phyloP scores from a whole-genome alignment of 2,329 filamentous ascomycete species.

The Ampelomyces quisqualis region DNA sequence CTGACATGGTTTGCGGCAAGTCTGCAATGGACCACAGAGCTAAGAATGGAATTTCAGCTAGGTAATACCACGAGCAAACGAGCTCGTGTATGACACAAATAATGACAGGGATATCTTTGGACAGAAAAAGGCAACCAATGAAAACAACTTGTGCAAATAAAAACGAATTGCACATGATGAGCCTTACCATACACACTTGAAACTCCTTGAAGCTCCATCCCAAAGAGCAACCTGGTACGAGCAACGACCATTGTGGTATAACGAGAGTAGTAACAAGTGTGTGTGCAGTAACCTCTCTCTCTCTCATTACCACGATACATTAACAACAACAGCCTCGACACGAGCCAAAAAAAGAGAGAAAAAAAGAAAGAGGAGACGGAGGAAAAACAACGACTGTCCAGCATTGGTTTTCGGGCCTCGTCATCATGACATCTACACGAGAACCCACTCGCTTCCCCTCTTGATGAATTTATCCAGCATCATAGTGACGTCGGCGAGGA shows the following conservation, averaged over 20 bases:
- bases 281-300: too few relatives aligned
- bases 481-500: constrained; percentile 78
- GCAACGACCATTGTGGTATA: too few relatives aligned
- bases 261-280: background rate
- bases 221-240: too few relatives aligned
- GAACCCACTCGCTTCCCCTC: constrained; percentile 91
- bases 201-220: background rate
- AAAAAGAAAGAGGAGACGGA: background rate
- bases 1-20: too few relatives aligned
- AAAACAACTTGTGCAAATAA: too few relatives aligned
- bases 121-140: constrained; percentile 6
- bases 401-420: background rate
- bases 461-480: constrained; percentile 97
- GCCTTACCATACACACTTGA: too few relatives aligned
- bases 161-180: background rate
- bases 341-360: background rate
- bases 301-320: background rate
- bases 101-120: constrained; percentile 10
- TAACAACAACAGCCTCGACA: background rate
- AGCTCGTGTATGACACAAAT: constrained; percentile 1
- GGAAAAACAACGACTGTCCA: background rate
- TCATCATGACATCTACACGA: constrained; percentile 46
- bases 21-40: background rate
- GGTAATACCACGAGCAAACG: constrained; percentile 12
- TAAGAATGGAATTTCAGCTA: constrained; percentile 6